These are phyloP conservation scores for Cardamine chenopodiifolia DNA, from an alignment of 345 rosid species.

Conservation along the genomic window DNA sequence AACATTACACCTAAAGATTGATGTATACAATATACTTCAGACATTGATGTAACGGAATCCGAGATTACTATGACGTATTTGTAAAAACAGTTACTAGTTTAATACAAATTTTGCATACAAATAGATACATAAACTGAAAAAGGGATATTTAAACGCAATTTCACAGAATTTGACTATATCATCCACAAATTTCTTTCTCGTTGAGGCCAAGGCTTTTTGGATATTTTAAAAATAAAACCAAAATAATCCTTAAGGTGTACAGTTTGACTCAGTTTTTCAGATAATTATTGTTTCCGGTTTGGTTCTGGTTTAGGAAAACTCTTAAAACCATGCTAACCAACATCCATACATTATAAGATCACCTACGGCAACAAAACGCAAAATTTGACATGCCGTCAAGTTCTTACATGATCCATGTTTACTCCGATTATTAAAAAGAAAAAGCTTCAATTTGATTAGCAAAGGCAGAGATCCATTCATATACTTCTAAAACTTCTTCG, in stretches of 20 bases:
- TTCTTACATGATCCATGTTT: slow-evolving; percentile 20
- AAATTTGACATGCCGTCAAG: slow-evolving; percentile 17
- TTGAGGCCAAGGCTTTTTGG: no score
- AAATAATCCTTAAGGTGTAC: no score
- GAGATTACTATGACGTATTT: no score
- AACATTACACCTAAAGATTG: no score
- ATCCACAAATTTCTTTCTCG: no score
- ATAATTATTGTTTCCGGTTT: background rate
- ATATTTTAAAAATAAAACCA: no score
- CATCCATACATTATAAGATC: slow-evolving; percentile 5
- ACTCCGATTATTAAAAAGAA: background rate
- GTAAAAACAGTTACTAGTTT: no score
- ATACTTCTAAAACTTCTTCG: background rate
- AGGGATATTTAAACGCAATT: no score
- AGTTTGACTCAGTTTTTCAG: no score
- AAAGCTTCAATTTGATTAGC: background rate
- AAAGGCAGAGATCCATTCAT: slow-evolving; percentile 23
- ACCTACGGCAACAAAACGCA: slow-evolving; percentile 7
- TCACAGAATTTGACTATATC: no score
- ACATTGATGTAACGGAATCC: no score
- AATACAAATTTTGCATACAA: background rate
- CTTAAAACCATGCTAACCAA: background rate
- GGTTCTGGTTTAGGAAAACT: background rate
- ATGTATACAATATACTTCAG: no score
- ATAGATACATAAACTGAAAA: background rate